phyloP scores from a whole-genome alignment of 108 stramenopile species.

The Mediolabrus comicus region DNA sequence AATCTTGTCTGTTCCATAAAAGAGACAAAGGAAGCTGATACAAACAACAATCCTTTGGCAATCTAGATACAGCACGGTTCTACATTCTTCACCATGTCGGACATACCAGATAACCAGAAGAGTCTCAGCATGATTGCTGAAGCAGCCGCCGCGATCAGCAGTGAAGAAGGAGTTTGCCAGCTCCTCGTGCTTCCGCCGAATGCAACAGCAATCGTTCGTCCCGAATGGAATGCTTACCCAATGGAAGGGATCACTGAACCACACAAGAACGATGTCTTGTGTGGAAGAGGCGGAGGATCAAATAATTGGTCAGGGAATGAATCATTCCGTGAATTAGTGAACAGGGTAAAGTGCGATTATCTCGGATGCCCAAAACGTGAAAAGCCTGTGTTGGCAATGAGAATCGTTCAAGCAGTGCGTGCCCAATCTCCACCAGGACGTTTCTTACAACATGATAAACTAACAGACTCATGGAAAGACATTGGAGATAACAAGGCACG shows the following conservation, averaged over 20 bases:
- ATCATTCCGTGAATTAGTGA: conserved; percentile 58
- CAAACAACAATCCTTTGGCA: conserved; percentile 15
- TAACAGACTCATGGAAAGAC: conserved; percentile 72
- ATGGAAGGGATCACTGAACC: neutral
- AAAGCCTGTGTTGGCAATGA: conserved; percentile 72
- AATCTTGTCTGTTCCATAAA: too few relatives aligned
- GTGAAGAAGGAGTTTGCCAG: neutral
- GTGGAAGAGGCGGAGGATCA: conserved; percentile 72
- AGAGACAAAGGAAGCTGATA: too few relatives aligned
- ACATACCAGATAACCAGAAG: conserved; percentile 7
- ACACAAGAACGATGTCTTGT: conserved; percentile 48
- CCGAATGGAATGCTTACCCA: neutral
- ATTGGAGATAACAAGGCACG: conserved; percentile 75
- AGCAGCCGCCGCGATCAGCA: too few relatives aligned
- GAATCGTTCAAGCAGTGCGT: conserved; percentile 80
- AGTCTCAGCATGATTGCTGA: too few relatives aligned
- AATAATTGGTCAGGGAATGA: conserved; percentile 74
- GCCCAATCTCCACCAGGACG: conserved; percentile 86
- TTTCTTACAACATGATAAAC: conserved; percentile 73
- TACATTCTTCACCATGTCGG: conserved; percentile 16
- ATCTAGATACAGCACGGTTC: conserved; percentile 15
- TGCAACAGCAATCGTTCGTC: neutral
- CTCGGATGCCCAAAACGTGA: conserved; percentile 76
- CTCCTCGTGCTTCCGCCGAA: neutral
- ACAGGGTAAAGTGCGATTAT: conserved; percentile 53